These are phyloP conservation scores for Eucommia ulmoides DNA, from an alignment of 257 asterid species.

Conservation along the genomic window DNA sequence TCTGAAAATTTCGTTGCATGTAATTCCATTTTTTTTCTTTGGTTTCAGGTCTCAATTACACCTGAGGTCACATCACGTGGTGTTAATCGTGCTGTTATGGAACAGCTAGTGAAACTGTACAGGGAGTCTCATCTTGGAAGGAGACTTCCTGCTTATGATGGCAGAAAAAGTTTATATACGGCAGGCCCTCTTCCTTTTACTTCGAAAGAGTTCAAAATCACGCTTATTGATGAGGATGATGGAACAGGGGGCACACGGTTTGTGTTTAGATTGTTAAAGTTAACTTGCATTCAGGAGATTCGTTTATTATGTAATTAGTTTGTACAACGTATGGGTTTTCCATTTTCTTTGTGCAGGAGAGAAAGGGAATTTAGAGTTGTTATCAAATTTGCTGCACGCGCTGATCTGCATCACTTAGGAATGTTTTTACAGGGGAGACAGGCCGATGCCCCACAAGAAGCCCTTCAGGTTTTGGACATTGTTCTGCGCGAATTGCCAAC, in stretches of 20 bases:
- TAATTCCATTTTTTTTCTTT: neutral
- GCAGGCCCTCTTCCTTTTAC: conserved; percentile 87
- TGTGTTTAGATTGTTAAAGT: neutral
- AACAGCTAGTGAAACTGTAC: conserved; percentile 51
- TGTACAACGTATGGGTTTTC: neutral
- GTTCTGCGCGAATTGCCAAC: conserved; percentile 93
- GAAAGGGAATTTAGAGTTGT: conserved; percentile 76
- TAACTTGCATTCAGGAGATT: neutral
- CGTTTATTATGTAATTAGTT: neutral
- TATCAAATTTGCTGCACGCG: conserved; percentile 84
- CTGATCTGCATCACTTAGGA: conserved; percentile 83
- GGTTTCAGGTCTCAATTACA: conserved; percentile 53
- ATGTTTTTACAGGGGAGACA: conserved; percentile 85
- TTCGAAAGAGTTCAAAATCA: conserved; percentile 55
- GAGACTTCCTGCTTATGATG: conserved; percentile 98
- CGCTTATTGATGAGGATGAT: conserved; percentile 71
- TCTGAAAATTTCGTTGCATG: neutral
- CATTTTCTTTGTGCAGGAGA: conserved; percentile 35
- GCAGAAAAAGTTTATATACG: conserved; percentile 87
- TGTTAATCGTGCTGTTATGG: conserved; percentile 90
- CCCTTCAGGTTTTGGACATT: conserved; percentile 88
- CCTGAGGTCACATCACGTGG: conserved; percentile 83
- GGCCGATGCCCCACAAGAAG: conserved; percentile 97
- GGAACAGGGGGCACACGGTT: conserved; percentile 57
- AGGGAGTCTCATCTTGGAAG: conserved; percentile 68